Conservation (phyloP, 2,329 filamentous ascomycete genomes). For the Cytospora piceicola region DNA sequence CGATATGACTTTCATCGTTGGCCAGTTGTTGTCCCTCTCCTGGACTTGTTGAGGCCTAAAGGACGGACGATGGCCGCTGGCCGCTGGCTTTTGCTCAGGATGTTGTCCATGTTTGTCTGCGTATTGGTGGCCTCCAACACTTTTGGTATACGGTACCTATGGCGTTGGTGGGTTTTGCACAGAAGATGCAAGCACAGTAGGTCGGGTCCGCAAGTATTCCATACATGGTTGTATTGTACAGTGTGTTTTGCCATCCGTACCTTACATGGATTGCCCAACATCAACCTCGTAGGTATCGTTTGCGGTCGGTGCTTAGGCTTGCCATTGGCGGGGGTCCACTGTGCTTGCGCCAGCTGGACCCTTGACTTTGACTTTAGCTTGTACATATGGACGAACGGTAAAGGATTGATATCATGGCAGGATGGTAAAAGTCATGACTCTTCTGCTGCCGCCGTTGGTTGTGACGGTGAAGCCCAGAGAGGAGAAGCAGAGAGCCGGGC, state of each 20-base stretch:
- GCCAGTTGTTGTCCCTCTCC: slow-evolving; percentile 15
- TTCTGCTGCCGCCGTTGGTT: not conserved
- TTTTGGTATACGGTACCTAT: slow-evolving; percentile 1
- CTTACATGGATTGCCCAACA: slow-evolving; percentile 27
- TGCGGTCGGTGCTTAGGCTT: slow-evolving; percentile 13
- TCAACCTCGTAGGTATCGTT: slow-evolving; percentile 17
- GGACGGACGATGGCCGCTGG: slow-evolving; percentile 26
- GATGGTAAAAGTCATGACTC: not conserved
- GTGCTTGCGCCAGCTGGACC: slow-evolving; percentile 1
- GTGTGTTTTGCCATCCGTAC: slow-evolving; percentile 23
- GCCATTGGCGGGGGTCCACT: slow-evolving; percentile 7
- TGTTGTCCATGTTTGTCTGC: not conserved
- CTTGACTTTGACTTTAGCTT: not conserved
- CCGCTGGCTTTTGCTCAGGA: slow-evolving; percentile 1
- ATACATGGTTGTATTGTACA: slow-evolving; percentile 19
- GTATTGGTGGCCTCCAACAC: not conserved
- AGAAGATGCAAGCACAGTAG: not conserved
- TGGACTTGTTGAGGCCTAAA: slow-evolving; percentile 1
- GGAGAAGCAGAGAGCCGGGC: not conserved
- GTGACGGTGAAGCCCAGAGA: slow-evolving; percentile 1
- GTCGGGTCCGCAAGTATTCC: slow-evolving; percentile 5
- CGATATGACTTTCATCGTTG: slow-evolving; percentile 13
- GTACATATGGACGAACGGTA: not conserved
- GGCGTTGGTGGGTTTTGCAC: not conserved
- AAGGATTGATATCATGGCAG: not conserved